Evolutionary conservation across 106 monocot species (phyloP), one percentile per base, ranked within the genome.

Genomic region (Gastrodia elata): DNA sequence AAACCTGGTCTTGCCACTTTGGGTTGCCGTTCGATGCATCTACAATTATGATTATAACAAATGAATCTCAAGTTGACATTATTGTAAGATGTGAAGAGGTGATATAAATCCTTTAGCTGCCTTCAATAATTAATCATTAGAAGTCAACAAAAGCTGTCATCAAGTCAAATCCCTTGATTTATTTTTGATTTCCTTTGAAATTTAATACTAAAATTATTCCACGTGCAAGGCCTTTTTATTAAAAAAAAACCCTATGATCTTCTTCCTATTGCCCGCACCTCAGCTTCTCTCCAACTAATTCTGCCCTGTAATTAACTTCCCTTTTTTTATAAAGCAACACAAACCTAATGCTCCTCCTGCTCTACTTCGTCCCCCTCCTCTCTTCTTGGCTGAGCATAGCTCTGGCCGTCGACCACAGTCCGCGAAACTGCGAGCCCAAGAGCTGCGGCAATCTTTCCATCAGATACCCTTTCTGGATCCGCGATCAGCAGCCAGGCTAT

Each of bases 381-480:
- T 52, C 25, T 15, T 40, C 52, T 76, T 34, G 36, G 14, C 24
- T 26, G 11, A 37, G 2, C 13, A 11, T 41, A n/a, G 26, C 0
- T 46, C 33, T 35, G 30, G 34, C 20, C 34, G 11, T 34, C 27
- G 24, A 22, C 70, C 5, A 35, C 41, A 10, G 4, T 32, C 67
- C 28, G 4, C 30, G n/a, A 30, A 32, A 20, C 26, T 37, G 67
- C 36, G 28, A 67, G 14, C 36, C 67, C 67, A 16, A 35, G 36
- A 16, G 67, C 67, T 67, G 67, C 37, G 67, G 77, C 43, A 39
- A 38, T 0, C 38, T 15, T 35, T 14, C 0, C 9, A 61, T 77
- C 77, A 38, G 71, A 11, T 77, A 77, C 43, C 77, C 77, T 52
- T 71, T 77, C 56, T 70, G 70, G 6, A 25, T 28, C 2, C 39